Conservation (phyloP, 1,284 basidiomycete species). For the Cryptococcus sp. region DNA sequence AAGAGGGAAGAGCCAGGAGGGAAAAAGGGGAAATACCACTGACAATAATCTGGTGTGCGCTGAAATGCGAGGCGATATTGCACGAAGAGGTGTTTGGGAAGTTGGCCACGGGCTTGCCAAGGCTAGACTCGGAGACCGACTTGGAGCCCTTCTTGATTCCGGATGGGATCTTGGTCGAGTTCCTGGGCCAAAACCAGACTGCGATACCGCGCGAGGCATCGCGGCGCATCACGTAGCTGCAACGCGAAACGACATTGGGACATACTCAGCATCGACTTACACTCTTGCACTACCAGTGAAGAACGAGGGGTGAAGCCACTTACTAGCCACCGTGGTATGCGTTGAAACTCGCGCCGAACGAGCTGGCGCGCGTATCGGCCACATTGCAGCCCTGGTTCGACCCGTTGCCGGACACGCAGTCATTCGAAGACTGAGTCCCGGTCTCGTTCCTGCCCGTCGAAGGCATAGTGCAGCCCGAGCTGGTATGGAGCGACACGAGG, state of each 20-base stretch:
- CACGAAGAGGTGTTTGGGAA: constrained; percentile 53
- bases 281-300: not conserved
- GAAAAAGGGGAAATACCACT: constrained; percentile 57
- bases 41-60: constrained; percentile 59
- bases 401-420: constrained; percentile 4
- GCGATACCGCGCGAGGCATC: constrained; percentile 53
- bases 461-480: constrained; percentile 64
- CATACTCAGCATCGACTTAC: constrained; percentile 1
- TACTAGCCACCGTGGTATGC: constrained; percentile 61
- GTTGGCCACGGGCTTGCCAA: constrained; percentile 58
- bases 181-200: constrained; percentile 62
- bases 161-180: constrained; percentile 52
- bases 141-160: constrained; percentile 48
- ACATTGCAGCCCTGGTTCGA: constrained; percentile 62
- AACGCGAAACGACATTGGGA: constrained; percentile 1
- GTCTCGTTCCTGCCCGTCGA: constrained; percentile 21
- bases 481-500: constrained; percentile 65
- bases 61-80: constrained; percentile 49
- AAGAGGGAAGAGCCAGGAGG: constrained; percentile 23
- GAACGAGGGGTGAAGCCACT: constrained; percentile 24
- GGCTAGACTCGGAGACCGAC: constrained; percentile 51
- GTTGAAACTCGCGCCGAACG: constrained; percentile 64
- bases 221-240: constrained; percentile 55
- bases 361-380: constrained; percentile 51
- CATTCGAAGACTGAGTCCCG: constrained; percentile 6